A percentile compares a stretch with the other conserved stretches of the same genome.
phyloP scores from a whole-genome alignment of 441 rosid genomes.

The Mallotus repandus region DNA sequence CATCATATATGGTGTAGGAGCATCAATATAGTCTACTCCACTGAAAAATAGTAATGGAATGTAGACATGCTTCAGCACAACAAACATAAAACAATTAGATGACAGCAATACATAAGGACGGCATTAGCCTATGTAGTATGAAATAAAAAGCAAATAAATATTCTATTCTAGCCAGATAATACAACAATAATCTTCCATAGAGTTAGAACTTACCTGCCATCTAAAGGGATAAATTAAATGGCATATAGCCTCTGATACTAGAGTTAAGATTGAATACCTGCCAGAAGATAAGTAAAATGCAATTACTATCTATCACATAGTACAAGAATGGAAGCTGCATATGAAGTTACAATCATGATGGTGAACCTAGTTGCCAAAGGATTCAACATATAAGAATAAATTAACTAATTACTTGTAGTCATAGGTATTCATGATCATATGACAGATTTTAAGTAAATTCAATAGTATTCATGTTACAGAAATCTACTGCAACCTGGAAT shows the following conservation, averaged over 20 bases:
- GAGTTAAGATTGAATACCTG: conserved; percentile 92
- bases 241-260: conserved; percentile 94
- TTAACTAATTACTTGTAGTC: neutral
- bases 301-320: neutral
- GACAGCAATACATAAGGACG: conserved; percentile 21
- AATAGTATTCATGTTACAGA: neutral
- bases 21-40: conserved; percentile 99
- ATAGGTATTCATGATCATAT: conserved; percentile 4
- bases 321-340: neutral
- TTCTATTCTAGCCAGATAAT: neutral
- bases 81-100: conserved; percentile 57
- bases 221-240: conserved; percentile 97
- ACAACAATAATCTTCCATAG: conserved; percentile 1
- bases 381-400: neutral
- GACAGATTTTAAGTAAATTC: neutral
- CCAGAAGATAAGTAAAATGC: conserved; percentile 14
- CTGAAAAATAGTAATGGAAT: conserved; percentile 99
- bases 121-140: conserved; percentile 17
- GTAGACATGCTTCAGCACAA: conserved; percentile 97
- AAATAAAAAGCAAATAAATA: conserved; percentile 15
- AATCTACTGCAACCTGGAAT: neutral
- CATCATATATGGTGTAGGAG: conserved; percentile 99
- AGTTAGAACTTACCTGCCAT: conserved; percentile 75
- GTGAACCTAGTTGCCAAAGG: neutral
- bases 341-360: neutral